Evolutionary conservation across 2,329 filamentous ascomycete species (phyloP).

Genomic region (Blastomyces gilchristii): DNA sequence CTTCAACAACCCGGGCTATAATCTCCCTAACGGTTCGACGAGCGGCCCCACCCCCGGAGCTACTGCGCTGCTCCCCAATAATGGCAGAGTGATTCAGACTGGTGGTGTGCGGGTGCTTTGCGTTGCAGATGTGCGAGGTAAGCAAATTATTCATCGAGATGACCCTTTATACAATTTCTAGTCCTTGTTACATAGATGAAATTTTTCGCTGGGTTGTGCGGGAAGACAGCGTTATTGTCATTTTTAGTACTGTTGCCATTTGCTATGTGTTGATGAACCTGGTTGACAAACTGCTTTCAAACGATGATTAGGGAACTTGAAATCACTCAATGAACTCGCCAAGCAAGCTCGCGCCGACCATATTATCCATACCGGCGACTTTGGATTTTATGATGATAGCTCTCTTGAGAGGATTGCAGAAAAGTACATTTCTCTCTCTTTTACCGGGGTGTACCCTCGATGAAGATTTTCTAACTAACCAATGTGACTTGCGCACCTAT

Average conservation of each 20-base stretch:
- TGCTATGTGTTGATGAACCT: background rate
- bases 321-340: conserved; percentile 91
- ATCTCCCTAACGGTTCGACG: conserved; percentile 39
- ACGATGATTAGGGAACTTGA: conserved; percentile 63
- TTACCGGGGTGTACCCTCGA: background rate
- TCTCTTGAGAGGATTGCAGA: conserved; percentile 96
- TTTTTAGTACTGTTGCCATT: background rate
- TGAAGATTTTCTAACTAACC: background rate
- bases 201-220: background rate
- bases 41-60: conserved; percentile 37
- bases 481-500: background rate
- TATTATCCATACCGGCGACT: conserved; percentile 97
- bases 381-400: conserved; percentile 95
- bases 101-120: conserved; percentile 40
- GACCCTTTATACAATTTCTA: background rate
- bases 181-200: background rate
- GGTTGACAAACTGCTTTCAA: background rate
- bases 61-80: conserved; percentile 41
- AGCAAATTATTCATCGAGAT: conserved; percentile 2
- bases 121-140: conserved; percentile 44
- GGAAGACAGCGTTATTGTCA: background rate
- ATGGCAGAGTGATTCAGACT: conserved; percentile 41
- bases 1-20: conserved; percentile 32
- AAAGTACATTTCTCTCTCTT: conserved; percentile 59
- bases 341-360: conserved; percentile 91